Base-by-base conservation (phyloP, 108 stramenopile species). In the Nitzschia palea region DNA sequence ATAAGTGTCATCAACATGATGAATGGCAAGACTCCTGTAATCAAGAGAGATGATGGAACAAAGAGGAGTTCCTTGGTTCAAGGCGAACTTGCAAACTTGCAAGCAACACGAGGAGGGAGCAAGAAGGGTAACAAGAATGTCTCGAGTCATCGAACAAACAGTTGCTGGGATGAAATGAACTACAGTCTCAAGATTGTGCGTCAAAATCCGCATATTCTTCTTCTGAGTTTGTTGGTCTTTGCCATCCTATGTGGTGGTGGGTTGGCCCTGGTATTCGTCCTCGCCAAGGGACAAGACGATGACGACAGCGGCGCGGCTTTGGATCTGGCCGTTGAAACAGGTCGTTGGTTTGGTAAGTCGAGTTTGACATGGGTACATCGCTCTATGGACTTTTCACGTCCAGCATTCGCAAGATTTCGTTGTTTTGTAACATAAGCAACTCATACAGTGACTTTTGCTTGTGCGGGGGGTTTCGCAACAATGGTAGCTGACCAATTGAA, bases 251-350 rank as follows among this genome's bases (percentile, higher is more conserved):
- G 40, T 20, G 53, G 40, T 18, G 22, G 35, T 37, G 52, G 54
- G 15, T 37, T 68, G 25, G 48, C 53, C 3, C n/a, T 74, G 28
- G 44, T 64, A 18, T 29, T 47, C 27, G 20, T 70, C 1, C 10
- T 77, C 33, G 25, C 67, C 22, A 58, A 30, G 2, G 27, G 14
- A 1, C 40, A 77, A 29, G 44, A 58, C 8, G 42, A 59, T 6
- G 30, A 35, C 2, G 18, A 12, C 9, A 17, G 58, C 25, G 31
- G 20, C 1, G 53, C 36, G 3, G 71, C 78, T 29, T 34, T 61
- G 31, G 71, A 67, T 67, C 61, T 79, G 1, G 67, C 78, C 9
- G 26, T 44, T 26, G 68, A 73, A 22, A 79, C 78, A 2, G 78
- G 72, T 4, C 22, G 23, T 34, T 79, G 68, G 67, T 79, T 79